A percentile compares a stretch with the other conserved stretches of the same genome.
These are phyloP conservation scores for Dipodascus albidus DNA, from an alignment of 805 yeast genomes.

Conservation along the genomic window DNA sequence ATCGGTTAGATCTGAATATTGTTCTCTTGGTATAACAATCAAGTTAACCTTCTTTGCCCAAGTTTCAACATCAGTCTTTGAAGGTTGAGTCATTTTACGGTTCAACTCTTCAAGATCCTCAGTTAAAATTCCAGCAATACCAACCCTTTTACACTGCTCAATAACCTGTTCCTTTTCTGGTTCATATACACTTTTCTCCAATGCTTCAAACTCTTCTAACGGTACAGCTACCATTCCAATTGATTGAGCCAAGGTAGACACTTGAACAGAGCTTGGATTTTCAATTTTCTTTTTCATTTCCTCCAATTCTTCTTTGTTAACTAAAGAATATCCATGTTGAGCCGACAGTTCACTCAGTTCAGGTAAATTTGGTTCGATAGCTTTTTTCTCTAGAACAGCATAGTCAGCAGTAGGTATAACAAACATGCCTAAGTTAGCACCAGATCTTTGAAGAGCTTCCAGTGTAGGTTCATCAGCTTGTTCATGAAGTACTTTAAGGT, in stretches of 20 bases:
- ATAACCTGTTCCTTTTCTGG: constrained; percentile 17
- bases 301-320: not conserved
- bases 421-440: constrained; percentile 31
- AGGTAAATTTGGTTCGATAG: not conserved
- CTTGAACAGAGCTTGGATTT: not conserved
- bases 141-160: constrained; percentile 12
- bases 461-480: constrained; percentile 7
- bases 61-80: constrained; percentile 1
- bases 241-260: constrained; percentile 11
- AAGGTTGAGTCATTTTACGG: constrained; percentile 14
- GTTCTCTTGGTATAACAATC: constrained; percentile 15
- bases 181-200: constrained; percentile 10
- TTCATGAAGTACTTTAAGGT: constrained; percentile 16
- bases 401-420: constrained; percentile 45
- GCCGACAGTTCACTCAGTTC: constrained; percentile 2
- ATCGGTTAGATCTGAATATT: constrained; percentile 12
- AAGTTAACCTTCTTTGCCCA: constrained; percentile 18
- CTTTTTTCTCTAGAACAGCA: constrained; percentile 19
- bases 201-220: constrained; percentile 22
- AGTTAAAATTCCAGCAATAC: constrained; percentile 8
- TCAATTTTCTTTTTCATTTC: constrained; percentile 6
- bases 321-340: constrained; percentile 1
- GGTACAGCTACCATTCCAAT: constrained; percentile 26
- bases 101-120: constrained; percentile 7
- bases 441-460: constrained; percentile 7